Evolutionary conservation across 345 rosid species (phyloP), one percentile per base, ranked within the genome.

Genomic region (Camelina sativa): DNA sequence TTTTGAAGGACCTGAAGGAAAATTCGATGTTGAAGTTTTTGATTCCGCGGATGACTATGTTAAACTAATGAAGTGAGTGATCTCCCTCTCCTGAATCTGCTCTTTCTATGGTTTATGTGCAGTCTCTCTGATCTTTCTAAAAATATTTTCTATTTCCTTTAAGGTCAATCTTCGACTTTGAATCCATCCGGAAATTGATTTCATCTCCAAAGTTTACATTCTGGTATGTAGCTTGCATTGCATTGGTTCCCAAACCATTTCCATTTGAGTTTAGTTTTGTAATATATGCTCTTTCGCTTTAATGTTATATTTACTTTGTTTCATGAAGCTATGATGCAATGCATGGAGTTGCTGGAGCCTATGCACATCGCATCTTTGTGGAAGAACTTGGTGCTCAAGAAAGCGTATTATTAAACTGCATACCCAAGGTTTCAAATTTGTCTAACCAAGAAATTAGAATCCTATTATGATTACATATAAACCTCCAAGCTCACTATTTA

Each of bases 341-440:
- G 47, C 97, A 96, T 73, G 99, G 99, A 76, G 99, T 92, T 82
- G 99, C 86, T 84, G 99, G 99, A 70, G 96, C 95, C 23, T 96
- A 92, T 79, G 98, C 99, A 47, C 84, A 87, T 28, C 82, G 86
- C 7, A 92, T 96, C 67, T 96, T 96, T 84, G 97, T 96, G 38
- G 97, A 96, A 85, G 99, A 91, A 85, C 95, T 96, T 35, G 97
- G 98, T 64, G 95, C 96, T 38, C 70, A 86, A 82, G 93, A 89
- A 86, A 82, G 83, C 76, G 85, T 95, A 30, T 83, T 96, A 64
- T 82, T 96, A 86, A 96, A 91, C 85, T 96, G 98, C 75, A 81
- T 79, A 12, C 98, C 99, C 60, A 91, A 91, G 98, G 99, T 96
- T 66, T 77, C 44, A 59, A 8, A 22, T 65, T 46, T 55, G 6